Evolutionary conservation across 139 green algal genomes (phyloP).

Genomic region (Chlorella sp.): DNA sequence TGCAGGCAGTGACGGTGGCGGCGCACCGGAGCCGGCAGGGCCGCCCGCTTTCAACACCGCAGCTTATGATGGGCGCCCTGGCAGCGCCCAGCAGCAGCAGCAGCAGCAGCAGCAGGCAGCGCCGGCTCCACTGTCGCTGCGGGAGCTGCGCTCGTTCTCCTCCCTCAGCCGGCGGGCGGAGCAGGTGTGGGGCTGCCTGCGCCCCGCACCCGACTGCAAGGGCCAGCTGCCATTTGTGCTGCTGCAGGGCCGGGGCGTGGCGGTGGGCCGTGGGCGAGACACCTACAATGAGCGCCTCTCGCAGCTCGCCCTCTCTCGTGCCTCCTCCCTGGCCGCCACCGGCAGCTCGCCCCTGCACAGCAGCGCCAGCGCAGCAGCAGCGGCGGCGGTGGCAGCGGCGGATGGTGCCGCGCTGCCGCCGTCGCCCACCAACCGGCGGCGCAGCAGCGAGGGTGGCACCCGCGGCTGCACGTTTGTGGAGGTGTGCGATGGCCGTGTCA

Average conservation of each 20-base stretch:
- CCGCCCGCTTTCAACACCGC: no score
- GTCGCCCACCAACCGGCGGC: no score
- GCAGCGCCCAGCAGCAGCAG: neutral
- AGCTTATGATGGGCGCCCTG: no score
- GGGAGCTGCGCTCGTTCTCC: neutral
- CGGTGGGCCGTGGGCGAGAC: slow-evolving; percentile 54
- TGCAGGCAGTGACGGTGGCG: neutral
- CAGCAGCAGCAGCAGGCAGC: neutral
- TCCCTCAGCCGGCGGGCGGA: no score
- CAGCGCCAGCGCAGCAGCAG: neutral
- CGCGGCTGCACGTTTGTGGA: slow-evolving; percentile 47
- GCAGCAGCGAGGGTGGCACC: neutral
- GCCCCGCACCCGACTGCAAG: slow-evolving; percentile 30
- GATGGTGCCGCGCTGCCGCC: neutral
- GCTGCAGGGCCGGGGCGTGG: slow-evolving; percentile 54
- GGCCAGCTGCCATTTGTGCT: slow-evolving; percentile 56
- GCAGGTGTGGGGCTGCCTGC: slow-evolving; percentile 60
- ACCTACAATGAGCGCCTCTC: slow-evolving; percentile 34
- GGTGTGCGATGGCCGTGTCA: slow-evolving; percentile 69
- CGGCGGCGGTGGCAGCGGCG: neutral
- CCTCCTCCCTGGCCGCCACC: neutral
- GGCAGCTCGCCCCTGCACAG: neutral
- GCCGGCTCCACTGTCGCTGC: neutral
- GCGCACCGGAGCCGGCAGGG: no score
- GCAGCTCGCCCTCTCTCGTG: slow-evolving; percentile 29